These are phyloP conservation scores for Pycnococcus provasolii DNA, from an alignment of 139 green algal genomes.

Conservation along the genomic window DNA sequence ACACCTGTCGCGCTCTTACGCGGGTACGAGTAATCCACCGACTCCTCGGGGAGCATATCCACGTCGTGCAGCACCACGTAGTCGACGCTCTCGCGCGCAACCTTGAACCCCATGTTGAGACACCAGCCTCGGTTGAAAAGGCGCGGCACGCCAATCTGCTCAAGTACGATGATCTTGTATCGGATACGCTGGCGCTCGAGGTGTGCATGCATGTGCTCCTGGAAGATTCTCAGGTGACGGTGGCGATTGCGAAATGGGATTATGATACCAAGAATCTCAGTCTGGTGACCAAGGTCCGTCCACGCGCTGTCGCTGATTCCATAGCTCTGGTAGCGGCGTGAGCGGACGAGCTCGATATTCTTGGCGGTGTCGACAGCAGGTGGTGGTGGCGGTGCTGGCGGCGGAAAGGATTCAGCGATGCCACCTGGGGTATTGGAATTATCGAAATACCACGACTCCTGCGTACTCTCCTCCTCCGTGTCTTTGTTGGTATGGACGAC, in stretches of 20 bases:
- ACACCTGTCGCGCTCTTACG: background rate
- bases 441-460: no score
- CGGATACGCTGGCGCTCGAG: background rate
- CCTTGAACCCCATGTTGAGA: conserved; percentile 5
- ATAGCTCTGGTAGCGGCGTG: no score
- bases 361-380: no score
- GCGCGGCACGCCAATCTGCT: background rate
- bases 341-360: no score
- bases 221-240: background rate
- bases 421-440: no score
- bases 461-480: no score
- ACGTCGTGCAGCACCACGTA: conserved; percentile 16
- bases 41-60: conserved; percentile 6
- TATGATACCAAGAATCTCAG: background rate
- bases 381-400: no score
- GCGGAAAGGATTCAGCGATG: no score
- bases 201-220: background rate
- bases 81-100: background rate
- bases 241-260: background rate
- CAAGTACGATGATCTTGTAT: background rate
- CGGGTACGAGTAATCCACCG: conserved; percentile 1
- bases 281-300: no score
- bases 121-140: conserved; percentile 10
- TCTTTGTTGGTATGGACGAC: no score
- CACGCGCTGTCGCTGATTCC: no score